phyloP scores from a whole-genome alignment of 2,329 filamentous ascomycete species.

The Pyricularia sp. region DNA sequence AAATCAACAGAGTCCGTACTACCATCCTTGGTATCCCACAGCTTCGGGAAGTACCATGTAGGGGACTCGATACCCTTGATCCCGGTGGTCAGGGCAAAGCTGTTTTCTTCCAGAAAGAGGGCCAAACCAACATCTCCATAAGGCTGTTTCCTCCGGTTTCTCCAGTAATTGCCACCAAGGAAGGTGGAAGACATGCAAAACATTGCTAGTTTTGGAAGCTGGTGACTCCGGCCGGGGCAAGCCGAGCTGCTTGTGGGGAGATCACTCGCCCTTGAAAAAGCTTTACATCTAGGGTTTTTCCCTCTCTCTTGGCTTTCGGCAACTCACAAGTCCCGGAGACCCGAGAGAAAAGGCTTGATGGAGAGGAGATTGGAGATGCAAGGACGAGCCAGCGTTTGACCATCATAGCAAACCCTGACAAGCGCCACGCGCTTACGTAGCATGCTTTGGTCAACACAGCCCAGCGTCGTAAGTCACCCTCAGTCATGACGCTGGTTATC shows the following conservation, averaged over 20 bases:
- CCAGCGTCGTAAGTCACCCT: not conserved
- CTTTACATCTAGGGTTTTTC: too few species aligned
- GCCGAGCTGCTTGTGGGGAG: not conserved
- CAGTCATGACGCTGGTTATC: not conserved
- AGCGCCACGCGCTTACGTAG: too few species aligned
- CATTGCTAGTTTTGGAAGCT: not conserved
- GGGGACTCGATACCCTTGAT: not conserved
- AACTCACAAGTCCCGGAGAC: not conserved
- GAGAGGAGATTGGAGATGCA: not conserved
- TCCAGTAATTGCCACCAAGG: not conserved
- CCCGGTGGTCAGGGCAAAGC: not conserved
- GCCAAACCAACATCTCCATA: not conserved
- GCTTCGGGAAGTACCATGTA: not conserved
- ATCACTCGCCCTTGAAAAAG: not conserved
- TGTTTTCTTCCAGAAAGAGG: not conserved
- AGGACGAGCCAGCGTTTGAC: not conserved
- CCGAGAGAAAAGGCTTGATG: not conserved
- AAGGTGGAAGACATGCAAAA: not conserved
- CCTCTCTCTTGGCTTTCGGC: not conserved
- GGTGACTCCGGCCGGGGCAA: not conserved
- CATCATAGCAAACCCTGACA: not conserved
- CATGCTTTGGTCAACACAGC: not conserved
- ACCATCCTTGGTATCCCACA: not conserved
- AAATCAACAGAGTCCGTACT: not conserved
- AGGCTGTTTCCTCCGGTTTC: not conserved